These are phyloP conservation scores for Nitzschia sp. DNA, from an alignment of 108 stramenopile genomes.

Conservation along the genomic window DNA sequence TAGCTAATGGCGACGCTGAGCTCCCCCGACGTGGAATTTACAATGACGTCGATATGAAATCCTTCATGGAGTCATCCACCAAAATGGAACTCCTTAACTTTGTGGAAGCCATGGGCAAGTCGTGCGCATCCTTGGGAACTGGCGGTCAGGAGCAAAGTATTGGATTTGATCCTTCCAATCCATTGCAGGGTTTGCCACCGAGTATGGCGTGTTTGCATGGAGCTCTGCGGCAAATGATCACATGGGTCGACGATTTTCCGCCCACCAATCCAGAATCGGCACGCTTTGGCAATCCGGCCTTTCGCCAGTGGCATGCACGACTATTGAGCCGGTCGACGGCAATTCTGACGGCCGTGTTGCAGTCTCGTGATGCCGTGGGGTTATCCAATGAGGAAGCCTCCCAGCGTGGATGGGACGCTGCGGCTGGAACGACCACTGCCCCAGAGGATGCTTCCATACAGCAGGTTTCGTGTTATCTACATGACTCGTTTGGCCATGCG, in stretches of 20 bases:
- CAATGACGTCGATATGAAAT: constrained; percentile 77
- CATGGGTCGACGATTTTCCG: constrained; percentile 79
- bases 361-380: constrained; percentile 42
- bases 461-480: constrained; percentile 79
- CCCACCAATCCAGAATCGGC: constrained; percentile 38
- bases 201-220: constrained; percentile 83
- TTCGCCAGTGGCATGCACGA: constrained; percentile 73
- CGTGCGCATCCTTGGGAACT: constrained; percentile 42
- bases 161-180: constrained; percentile 52
- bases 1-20: not conserved
- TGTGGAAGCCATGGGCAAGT: constrained; percentile 73
- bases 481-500: constrained; percentile 88
- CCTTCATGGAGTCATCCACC: constrained; percentile 58
- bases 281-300: constrained; percentile 82
- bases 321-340: constrained; percentile 55
- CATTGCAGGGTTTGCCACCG: constrained; percentile 58
- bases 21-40: constrained; percentile 64
- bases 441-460: constrained; percentile 47
- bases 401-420: constrained; percentile 61
- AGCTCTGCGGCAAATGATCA: constrained; percentile 55
- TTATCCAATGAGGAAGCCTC: constrained; percentile 46
- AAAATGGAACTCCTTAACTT: constrained; percentile 68
- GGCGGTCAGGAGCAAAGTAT: not conserved
- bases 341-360: constrained; percentile 63
- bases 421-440: constrained; percentile 19